Evolutionary conservation across 495 filamentous ascomycete species (phyloP).

Genomic region (Penicillium longicatenatum): DNA sequence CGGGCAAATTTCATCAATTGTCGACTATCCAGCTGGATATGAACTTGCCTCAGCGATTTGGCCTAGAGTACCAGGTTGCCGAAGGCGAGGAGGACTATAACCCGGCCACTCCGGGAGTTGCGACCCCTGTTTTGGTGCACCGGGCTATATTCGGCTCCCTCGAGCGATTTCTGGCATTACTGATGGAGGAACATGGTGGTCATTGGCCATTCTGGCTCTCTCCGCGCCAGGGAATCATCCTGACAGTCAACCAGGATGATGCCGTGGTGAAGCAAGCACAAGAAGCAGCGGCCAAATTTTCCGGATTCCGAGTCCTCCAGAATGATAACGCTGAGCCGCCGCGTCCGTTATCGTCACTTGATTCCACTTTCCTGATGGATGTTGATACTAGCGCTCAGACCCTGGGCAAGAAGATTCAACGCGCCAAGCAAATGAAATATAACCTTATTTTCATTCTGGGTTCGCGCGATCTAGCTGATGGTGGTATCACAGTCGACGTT

Average conservation of each 20-base stretch:
- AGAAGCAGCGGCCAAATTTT: conserved; percentile 40
- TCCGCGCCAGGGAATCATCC: conserved; percentile 75
- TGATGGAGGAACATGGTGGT: conserved; percentile 83
- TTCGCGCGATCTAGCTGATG: conserved; percentile 49
- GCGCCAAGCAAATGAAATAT: conserved; percentile 74
- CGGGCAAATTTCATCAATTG: conserved; percentile 89
- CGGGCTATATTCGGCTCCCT: conserved; percentile 85
- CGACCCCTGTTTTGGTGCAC: conserved; percentile 83
- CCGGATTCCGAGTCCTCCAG: conserved; percentile 36
- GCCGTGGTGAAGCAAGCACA: conserved; percentile 60
- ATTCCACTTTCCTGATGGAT: conserved; percentile 66
- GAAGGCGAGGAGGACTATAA: conserved; percentile 64
- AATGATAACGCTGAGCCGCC: conserved; percentile 22
- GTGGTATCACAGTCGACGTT: conserved; percentile 47
- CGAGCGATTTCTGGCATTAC: conserved; percentile 82
- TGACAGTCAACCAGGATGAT: conserved; percentile 71
- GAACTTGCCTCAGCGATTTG: conserved; percentile 84
- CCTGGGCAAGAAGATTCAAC: conserved; percentile 67
- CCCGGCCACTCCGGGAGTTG: conserved; percentile 64
- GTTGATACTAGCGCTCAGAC: conserved; percentile 65
- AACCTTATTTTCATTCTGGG: conserved; percentile 76
- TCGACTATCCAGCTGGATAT: conserved; percentile 94
- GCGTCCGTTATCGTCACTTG: conserved; percentile 38
- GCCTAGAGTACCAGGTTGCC: conserved; percentile 64
- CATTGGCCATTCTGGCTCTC: conserved; percentile 92